Conservation (phyloP, 1,284 basidiomycete genomes). For the Hypsizygus ulmarius region DNA sequence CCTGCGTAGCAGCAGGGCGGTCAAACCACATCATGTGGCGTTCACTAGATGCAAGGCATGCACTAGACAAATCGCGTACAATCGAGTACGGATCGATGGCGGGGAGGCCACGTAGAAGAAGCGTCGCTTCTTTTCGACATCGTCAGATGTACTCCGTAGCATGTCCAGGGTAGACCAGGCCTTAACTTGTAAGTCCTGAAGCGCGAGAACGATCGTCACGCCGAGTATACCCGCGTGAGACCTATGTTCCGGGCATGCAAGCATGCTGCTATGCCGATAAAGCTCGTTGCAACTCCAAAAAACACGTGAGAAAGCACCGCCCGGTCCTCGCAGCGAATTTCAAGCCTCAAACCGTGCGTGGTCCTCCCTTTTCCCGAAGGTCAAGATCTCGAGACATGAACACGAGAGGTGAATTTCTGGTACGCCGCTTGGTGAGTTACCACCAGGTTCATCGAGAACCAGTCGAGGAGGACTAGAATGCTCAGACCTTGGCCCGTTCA, state of each 20-base stretch:
- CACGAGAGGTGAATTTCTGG: slow-evolving; percentile 33
- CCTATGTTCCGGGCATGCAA: slow-evolving; percentile 11
- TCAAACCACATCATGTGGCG: too few relatives aligned
- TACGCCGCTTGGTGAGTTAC: slow-evolving; percentile 35
- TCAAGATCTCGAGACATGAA: slow-evolving; percentile 27
- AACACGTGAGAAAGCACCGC: slow-evolving; percentile 16
- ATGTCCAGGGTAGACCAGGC: slow-evolving; percentile 9
- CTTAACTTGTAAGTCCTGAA: not conserved
- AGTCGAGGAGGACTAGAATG: slow-evolving; percentile 38
- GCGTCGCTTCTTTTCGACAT: not conserved
- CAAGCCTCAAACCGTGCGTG: slow-evolving; percentile 26
- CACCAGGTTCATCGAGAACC: slow-evolving; percentile 36
- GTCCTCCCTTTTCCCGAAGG: slow-evolving; percentile 23
- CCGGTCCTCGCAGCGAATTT: slow-evolving; percentile 39
- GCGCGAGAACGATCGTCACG: slow-evolving; percentile 2
- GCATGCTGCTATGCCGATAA: slow-evolving; percentile 17
- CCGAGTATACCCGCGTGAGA: not conserved
- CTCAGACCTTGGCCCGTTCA: slow-evolving; percentile 46
- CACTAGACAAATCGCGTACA: too few relatives aligned
- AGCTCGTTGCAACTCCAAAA: slow-evolving; percentile 8
- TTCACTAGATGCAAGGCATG: too few relatives aligned
- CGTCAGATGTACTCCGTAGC: not conserved
- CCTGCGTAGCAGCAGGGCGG: too few relatives aligned
- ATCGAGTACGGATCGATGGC: too few relatives aligned
- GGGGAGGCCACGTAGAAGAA: too few relatives aligned